Evolutionary conservation across 805 yeast genomes (phyloP).

Genomic region (Spathaspora arborariae): DNA sequence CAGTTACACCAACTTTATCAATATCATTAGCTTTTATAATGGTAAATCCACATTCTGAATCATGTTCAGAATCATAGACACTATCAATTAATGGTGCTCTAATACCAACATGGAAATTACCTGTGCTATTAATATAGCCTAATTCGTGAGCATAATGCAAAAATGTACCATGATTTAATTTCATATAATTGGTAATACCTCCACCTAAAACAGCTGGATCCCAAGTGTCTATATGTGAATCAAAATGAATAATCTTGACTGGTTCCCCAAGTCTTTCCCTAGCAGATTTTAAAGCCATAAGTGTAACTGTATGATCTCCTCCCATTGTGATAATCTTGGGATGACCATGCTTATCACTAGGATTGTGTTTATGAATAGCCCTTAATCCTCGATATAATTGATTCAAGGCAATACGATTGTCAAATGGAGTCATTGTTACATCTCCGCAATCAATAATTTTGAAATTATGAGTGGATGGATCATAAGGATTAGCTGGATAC

Average conservation of each 20-base stretch:
- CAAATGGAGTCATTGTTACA: conserved; percentile 66
- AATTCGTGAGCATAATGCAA: conserved; percentile 67
- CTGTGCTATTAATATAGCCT: conserved; percentile 49
- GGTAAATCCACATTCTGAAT: conserved; percentile 47
- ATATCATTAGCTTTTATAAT: conserved; percentile 45
- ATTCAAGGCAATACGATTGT: conserved; percentile 57
- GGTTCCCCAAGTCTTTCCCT: conserved; percentile 43
- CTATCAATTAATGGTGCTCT: conserved; percentile 57
- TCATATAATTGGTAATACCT: conserved; percentile 54
- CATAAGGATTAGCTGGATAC: conserved; percentile 50
- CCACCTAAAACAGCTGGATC: conserved; percentile 62
- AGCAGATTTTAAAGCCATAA: conserved; percentile 49
- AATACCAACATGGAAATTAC: conserved; percentile 58
- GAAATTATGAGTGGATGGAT: conserved; percentile 35
- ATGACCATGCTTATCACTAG: conserved; percentile 1
- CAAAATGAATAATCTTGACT: conserved; percentile 58
- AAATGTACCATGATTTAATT: conserved; percentile 65
- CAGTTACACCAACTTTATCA: conserved; percentile 36
- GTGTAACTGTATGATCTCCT: conserved; percentile 58
- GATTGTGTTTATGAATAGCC: conserved; percentile 30
- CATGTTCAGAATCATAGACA: conserved; percentile 38
- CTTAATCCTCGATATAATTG: conserved; percentile 58
- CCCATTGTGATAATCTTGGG: conserved; percentile 51
- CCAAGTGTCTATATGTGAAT: conserved; percentile 71
- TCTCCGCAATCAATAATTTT: conserved; percentile 64